Conservation (phyloP, 1,284 basidiomycete species). For the Puccinia horiana region DNA sequence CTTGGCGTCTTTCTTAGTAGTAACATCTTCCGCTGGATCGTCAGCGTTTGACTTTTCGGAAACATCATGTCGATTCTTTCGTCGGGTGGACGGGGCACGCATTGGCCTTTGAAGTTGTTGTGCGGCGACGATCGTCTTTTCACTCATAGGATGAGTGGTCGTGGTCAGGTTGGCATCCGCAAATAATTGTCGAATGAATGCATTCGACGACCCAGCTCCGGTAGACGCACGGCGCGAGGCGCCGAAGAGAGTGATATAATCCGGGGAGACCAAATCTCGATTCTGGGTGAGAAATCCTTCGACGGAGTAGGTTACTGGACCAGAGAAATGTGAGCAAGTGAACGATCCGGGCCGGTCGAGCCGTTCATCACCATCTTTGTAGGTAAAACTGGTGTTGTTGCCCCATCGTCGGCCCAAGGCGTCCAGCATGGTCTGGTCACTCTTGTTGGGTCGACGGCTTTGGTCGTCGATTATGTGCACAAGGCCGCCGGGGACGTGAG, state of each 20-base stretch:
- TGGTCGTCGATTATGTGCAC: slow-evolving; percentile 98
- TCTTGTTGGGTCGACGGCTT: slow-evolving; percentile 82
- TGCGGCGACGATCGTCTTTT: slow-evolving; percentile 89
- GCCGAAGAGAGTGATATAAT: slow-evolving; percentile 87
- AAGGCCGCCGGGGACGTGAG: slow-evolving; percentile 83
- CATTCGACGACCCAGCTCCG: slow-evolving; percentile 73
- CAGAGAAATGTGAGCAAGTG: slow-evolving; percentile 87
- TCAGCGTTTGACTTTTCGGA: slow-evolving; percentile 57
- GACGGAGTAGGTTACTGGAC: slow-evolving; percentile 84
- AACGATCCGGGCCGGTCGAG: slow-evolving; percentile 82
- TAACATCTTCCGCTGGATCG: slow-evolving; percentile 55
- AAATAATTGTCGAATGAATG: slow-evolving; percentile 88
- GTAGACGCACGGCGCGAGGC: slow-evolving; percentile 56
- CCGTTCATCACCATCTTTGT: slow-evolving; percentile 65
- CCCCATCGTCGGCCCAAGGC: slow-evolving; percentile 91
- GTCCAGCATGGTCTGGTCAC: slow-evolving; percentile 88
- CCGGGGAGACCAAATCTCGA: slow-evolving; percentile 82
- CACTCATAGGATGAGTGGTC: slow-evolving; percentile 82
- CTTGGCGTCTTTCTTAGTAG: slow-evolving; percentile 55
- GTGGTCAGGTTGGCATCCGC: slow-evolving; percentile 82
- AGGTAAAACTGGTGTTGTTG: slow-evolving; percentile 81
- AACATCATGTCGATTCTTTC: slow-evolving; percentile 67
- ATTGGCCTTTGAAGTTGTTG: slow-evolving; percentile 90
- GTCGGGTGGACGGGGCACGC: slow-evolving; percentile 81
- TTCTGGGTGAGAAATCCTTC: slow-evolving; percentile 88